phyloP scores from a whole-genome alignment of 345 rosid genomes.

The Passiflora organensis region DNA sequence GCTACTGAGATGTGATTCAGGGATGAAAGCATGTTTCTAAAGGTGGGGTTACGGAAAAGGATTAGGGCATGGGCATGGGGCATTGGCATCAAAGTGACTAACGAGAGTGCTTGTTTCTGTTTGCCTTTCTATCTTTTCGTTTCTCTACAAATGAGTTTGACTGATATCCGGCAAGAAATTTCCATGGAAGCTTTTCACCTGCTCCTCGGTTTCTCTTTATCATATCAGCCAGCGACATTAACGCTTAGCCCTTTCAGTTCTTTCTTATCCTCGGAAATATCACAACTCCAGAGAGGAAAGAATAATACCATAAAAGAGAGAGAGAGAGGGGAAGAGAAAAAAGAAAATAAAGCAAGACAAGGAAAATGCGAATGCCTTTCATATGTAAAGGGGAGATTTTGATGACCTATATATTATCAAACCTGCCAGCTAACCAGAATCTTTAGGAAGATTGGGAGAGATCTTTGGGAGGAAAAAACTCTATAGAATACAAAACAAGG shows the following conservation, averaged over 20 bases:
- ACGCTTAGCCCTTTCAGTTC: constrained; percentile 39
- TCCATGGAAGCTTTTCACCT: constrained; percentile 62
- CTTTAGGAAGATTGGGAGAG: constrained; percentile 20
- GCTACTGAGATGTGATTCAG: constrained; percentile 11
- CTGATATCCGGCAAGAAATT: constrained; percentile 52
- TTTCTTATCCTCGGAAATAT: constrained; percentile 42
- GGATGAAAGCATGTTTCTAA: constrained; percentile 4
- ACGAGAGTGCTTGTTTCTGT: constrained; percentile 33
- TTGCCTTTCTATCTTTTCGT: constrained; percentile 25
- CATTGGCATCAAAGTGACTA: constrained; percentile 20
- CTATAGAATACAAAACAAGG: constrained; percentile 18
- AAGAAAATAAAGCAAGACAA: constrained; percentile 1
- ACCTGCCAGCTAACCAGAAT: constrained; percentile 29
- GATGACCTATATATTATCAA: constrained; percentile 13
- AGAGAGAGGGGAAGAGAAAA: constrained; percentile 5
- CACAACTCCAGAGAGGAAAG: constrained; percentile 18
- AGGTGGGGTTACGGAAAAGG: constrained; percentile 3
- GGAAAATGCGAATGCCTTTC: constrained; percentile 28
- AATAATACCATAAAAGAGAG: constrained; percentile 8
- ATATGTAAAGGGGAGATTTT: constrained; percentile 14
- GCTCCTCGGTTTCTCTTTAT: constrained; percentile 70
- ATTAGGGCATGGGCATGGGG: constrained; percentile 16
- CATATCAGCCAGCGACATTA: constrained; percentile 56
- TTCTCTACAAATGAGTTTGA: constrained; percentile 19
- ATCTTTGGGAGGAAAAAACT: constrained; percentile 18